A percentile compares a stretch with the other conserved stretches of the same genome.
Conservation (phyloP, 192 early-diverging fungal species). For the Coemansia pectinata region DNA sequence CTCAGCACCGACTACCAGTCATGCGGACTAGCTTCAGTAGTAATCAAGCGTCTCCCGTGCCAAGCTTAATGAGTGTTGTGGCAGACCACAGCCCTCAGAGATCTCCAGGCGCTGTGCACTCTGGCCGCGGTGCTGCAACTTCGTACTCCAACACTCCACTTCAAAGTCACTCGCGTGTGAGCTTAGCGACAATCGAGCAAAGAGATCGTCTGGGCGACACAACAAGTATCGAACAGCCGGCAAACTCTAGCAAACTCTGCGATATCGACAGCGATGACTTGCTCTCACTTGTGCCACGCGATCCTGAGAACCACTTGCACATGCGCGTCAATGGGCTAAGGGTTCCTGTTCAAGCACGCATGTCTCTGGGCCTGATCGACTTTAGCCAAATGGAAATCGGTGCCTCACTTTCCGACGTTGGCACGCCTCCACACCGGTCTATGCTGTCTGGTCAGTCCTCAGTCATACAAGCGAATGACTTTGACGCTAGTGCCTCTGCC, state of each 20-base stretch:
- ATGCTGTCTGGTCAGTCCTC: background rate
- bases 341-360: conserved; percentile 28
- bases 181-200: background rate
- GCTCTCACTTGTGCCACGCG: conserved; percentile 8
- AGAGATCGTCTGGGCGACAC: background rate
- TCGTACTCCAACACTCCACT: background rate
- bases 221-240: background rate
- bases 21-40: conserved; percentile 33
- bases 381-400: conserved; percentile 48
- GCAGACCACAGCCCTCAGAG: conserved; percentile 25
- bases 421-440: conserved; percentile 13
- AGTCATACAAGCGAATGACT: background rate
- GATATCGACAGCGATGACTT: conserved; percentile 11
- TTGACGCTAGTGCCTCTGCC: background rate
- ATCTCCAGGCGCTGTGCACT: conserved; percentile 4
- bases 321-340: conserved; percentile 28
- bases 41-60: conserved; percentile 12
- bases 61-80: conserved; percentile 34
- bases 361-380: conserved; percentile 53
- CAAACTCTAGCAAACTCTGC: background rate
- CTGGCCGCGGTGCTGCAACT: background rate
- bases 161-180: background rate
- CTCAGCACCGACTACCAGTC: conserved; percentile 9
- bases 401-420: conserved; percentile 25
- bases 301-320: background rate